Evolutionary conservation across 140 eudicot genomes (phyloP).

Genomic region (Ambrosia hybrid): DNA sequence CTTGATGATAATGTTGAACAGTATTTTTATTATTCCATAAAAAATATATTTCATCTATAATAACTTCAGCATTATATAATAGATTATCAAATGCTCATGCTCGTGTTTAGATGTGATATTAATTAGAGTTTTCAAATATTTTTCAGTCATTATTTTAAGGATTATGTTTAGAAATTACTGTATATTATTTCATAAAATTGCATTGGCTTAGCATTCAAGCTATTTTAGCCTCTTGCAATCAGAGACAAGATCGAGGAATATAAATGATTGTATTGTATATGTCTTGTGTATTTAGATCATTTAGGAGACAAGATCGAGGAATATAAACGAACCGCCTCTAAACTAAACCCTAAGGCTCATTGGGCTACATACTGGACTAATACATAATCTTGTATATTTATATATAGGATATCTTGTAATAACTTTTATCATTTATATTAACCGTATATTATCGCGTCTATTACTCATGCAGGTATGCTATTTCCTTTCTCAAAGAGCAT

Average conservation of each 20-base stretch:
- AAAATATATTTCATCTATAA: constrained; percentile 12
- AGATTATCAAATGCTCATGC: constrained; percentile 10
- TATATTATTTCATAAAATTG: background rate
- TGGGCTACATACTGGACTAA: background rate
- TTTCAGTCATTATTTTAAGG: background rate
- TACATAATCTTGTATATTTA: background rate
- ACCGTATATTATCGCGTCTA: background rate
- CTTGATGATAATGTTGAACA: constrained; percentile 6
- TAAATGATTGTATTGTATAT: background rate
- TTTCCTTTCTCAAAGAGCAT: constrained; percentile 85
- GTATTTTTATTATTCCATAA: constrained; percentile 6
- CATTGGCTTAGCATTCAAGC: background rate
- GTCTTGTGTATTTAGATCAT: background rate
- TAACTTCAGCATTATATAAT: background rate
- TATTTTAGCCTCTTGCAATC: background rate
- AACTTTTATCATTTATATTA: background rate
- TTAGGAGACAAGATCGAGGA: too few relatives aligned
- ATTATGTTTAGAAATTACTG: constrained; percentile 1
- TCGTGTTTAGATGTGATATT: too few relatives aligned
- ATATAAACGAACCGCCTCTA: too few relatives aligned
- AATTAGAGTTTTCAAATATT: background rate
- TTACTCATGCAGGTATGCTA: constrained; percentile 65
- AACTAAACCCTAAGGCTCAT: constrained; percentile 3
- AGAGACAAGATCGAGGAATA: background rate
- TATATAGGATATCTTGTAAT: constrained; percentile 5